Base-by-base conservation (phyloP, 345 rosid species). In the Gossypium bickii region DNA sequence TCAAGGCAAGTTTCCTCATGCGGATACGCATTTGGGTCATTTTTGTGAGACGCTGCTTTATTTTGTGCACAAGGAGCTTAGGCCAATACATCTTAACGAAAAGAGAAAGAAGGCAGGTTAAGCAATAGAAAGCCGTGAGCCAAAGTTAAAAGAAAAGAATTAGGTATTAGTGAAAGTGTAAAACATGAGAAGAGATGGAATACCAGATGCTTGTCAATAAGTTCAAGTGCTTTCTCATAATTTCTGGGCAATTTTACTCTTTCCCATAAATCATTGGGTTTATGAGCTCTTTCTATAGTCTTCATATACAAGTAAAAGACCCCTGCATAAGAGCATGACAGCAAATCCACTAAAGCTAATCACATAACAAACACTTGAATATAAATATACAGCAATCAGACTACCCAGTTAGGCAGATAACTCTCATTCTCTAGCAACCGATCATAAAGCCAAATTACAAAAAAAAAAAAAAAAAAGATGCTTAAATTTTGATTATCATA, bases 21-120 rank as follows among this genome's bases (percentile, higher is more conserved):
- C 99, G 91, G 76, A 96, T 92, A 12, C 97, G 95, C 99, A 93
- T 93, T 74, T 96, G 99, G 57, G 97, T 93, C 99, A 96, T 93
- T 79, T 96, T 96, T 2, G 99, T 96, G 78, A 96, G 78, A 52
- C 97, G 86, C 77, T 92, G 98, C 85, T 96, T 96, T 65, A 85
- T 83, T 83, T 96, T 96, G 80, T 93, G 98, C 60, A 87, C 87
- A 68, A 96, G 86, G 72, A 96, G 79, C 88, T 93, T 90, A 0
- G 97, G 98, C 97, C 98, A 93, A 76, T 92, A 92, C 87, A 86
- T 80, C 98, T 95, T 73, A 72, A 76, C 18, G 18, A 71, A 16
- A 5, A 34, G 5, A 65, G 18, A 60, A n/a, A 27, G 2, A 12
- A 4, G 27, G 61, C n/a, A 48, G 29, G 44, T 73, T 61, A 34